Conservation (phyloP, 2,329 filamentous ascomycete genomes). For the Epichloe sylvatica region DNA sequence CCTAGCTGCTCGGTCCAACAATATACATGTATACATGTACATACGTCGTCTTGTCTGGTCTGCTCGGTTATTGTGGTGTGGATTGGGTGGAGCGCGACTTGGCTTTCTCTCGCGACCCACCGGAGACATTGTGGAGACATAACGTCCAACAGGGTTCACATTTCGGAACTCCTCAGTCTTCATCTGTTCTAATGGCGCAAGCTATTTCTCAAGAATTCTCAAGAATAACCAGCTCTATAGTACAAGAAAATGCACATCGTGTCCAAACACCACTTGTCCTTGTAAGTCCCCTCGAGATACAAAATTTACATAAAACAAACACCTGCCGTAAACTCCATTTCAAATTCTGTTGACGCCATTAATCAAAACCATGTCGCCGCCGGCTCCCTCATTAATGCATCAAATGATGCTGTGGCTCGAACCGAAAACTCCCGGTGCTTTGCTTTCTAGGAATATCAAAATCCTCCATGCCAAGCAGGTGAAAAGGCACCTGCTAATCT, state of each 20-base stretch:
- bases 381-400: not conserved
- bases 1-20: no score
- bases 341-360: not conserved
- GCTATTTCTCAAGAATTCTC: not conserved
- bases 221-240: not conserved
- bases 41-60: no score
- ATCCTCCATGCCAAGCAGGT: not conserved
- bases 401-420: not conserved
- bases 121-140: no score
- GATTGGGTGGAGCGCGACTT: not conserved
- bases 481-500: not conserved
- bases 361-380: not conserved
- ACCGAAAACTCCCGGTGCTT: not conserved
- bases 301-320: not conserved
- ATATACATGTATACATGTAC: no score
- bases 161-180: no score
- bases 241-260: conserved; percentile 1
- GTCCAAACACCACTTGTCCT: conserved; percentile 2
- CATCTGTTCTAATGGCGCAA: no score
- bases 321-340: not conserved
- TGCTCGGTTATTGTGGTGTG: not conserved
- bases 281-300: not conserved
- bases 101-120: not conserved
- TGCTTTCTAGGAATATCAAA: not conserved
- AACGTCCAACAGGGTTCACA: no score